Percentiles rank a stretch among this genome's conserved stretches.
Conservation (phyloP, 1,284 basidiomycete genomes). For the Takashimella koratensis region DNA sequence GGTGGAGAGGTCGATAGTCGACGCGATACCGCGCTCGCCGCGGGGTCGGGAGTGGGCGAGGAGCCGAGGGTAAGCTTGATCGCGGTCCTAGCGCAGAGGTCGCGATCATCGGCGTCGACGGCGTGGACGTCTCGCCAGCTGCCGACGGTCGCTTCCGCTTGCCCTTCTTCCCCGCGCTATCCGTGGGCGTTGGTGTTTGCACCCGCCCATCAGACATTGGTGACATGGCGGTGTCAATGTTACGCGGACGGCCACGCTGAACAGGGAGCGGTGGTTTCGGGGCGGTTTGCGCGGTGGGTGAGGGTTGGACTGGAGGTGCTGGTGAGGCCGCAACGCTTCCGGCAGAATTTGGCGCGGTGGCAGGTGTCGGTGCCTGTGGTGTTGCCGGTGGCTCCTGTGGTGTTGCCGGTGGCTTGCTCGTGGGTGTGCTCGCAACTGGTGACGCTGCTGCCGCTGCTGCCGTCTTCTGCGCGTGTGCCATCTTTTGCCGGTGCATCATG, state of each 20-base stretch:
- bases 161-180: conserved; percentile 14
- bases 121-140: conserved; percentile 2
- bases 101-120: conserved; percentile 6
- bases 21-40: conserved; percentile 68
- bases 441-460: neutral
- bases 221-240: neutral
- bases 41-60: neutral
- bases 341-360: neutral
- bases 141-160: neutral
- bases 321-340: neutral
- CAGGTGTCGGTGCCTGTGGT: neutral
- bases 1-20: conserved; percentile 79
- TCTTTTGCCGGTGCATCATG: conserved; percentile 27
- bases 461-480: conserved; percentile 13
- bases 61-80: neutral
- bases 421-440: neutral
- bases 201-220: neutral
- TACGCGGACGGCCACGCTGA: neutral
- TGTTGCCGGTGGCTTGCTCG: neutral
- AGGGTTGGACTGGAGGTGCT: neutral
- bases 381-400: neutral
- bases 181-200: conserved; percentile 3
- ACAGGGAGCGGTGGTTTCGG: neutral
- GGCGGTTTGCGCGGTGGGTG: neutral
- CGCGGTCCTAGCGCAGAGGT: neutral